These are phyloP conservation scores for Melanomma pulvis-pyrius DNA, from an alignment of 495 filamentous ascomycete genomes.

Conservation along the genomic window DNA sequence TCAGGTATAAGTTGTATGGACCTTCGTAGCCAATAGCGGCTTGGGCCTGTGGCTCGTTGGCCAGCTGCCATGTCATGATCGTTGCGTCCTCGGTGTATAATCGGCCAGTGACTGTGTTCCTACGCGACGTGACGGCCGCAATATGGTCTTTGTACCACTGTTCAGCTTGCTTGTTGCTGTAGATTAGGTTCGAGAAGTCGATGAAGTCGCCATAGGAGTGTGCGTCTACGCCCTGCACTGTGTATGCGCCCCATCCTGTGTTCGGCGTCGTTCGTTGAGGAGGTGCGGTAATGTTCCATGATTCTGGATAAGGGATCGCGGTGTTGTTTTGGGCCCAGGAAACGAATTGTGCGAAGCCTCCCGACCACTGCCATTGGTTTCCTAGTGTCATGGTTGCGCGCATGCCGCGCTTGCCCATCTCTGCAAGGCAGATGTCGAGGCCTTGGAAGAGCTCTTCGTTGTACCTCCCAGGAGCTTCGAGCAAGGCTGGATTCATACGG, in stretches of 20 bases:
- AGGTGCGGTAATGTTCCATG: slow-evolving; percentile 35
- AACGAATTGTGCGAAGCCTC: slow-evolving; percentile 40
- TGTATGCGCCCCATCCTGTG: slow-evolving; percentile 38
- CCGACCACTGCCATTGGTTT: slow-evolving; percentile 39
- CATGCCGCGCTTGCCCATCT: slow-evolving; percentile 37
- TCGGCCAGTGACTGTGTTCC: slow-evolving; percentile 38
- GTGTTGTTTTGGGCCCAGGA: slow-evolving; percentile 33
- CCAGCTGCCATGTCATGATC: slow-evolving; percentile 42
- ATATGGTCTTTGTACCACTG: slow-evolving; percentile 38
- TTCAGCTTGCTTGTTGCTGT: slow-evolving; percentile 30
- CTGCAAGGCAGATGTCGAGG: slow-evolving; percentile 35
- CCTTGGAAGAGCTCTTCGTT: slow-evolving; percentile 39
- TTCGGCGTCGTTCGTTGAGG: slow-evolving; percentile 29
- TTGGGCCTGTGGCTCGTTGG: slow-evolving; percentile 40
- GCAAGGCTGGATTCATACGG: slow-evolving; percentile 36
- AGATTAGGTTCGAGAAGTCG: slow-evolving; percentile 35
- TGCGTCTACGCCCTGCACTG: slow-evolving; percentile 16
- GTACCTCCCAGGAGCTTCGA: slow-evolving; percentile 33
- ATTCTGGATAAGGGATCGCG: slow-evolving; percentile 31
- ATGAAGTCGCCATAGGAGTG: slow-evolving; percentile 25
- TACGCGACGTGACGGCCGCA: slow-evolving; percentile 30
- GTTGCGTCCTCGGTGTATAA: slow-evolving; percentile 40
- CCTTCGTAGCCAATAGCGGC: slow-evolving; percentile 19
- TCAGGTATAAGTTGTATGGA: slow-evolving; percentile 29
- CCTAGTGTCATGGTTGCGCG: slow-evolving; percentile 39